Conservation (phyloP, 345 rosid species). For the Kandelia obovata region DNA sequence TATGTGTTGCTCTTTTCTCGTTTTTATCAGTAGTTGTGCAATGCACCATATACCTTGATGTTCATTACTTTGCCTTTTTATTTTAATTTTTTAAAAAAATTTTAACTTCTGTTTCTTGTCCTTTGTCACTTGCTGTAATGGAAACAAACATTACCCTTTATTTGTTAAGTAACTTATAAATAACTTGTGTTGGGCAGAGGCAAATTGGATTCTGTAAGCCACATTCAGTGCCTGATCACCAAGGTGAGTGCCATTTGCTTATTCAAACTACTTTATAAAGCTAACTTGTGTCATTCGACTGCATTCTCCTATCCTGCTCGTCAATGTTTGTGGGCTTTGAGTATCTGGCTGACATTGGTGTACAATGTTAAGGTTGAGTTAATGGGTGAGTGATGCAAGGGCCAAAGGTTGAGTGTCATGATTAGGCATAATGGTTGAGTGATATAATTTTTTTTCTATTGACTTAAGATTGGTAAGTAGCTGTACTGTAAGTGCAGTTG, state of each 20-base stretch:
- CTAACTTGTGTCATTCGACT: not conserved
- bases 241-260: slow-evolving; percentile 43
- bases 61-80: not conserved
- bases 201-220: slow-evolving; percentile 63
- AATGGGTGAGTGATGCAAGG: slow-evolving; percentile 4
- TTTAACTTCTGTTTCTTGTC: not conserved
- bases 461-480: not conserved
- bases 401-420: not conserved
- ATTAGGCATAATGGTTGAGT: not conserved
- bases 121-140: not conserved
- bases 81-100: not conserved
- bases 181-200: slow-evolving; percentile 47
- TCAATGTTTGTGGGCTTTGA: slow-evolving; percentile 11
- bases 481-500: not conserved
- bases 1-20: not conserved
- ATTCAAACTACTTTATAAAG: slow-evolving; percentile 16
- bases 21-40: not conserved
- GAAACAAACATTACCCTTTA: slow-evolving; percentile 7
- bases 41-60: too few species aligned
- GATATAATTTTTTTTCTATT: not conserved
- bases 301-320: not conserved
- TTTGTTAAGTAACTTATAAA: slow-evolving; percentile 15
- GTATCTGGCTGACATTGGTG: not conserved
- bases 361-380: not conserved
- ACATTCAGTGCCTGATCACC: slow-evolving; percentile 45